Evolutionary conservation across 768 basidiomycete genomes (phyloP), one percentile per base, ranked within the genome.

Genomic region (Baorangia bicolor): DNA sequence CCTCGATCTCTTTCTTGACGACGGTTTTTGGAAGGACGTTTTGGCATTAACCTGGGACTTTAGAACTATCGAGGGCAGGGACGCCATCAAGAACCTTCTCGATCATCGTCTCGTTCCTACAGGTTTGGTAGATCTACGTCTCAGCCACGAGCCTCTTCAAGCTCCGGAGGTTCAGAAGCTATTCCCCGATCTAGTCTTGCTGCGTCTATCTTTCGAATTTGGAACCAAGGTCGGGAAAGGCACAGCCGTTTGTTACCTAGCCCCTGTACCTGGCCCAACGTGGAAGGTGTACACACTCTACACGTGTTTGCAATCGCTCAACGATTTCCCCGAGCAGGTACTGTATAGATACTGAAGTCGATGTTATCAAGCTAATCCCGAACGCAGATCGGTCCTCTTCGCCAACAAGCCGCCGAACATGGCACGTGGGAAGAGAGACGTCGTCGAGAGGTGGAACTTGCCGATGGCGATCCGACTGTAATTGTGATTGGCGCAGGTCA

Each of bases 401-500:
- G 86, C 33, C 67, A 76, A 55, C 60, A 53, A 1, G 56, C 73
- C 18, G 73, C 79, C 0, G 75, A 80, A 57, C 81, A 84, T 62
- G 81, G 81, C 7, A 75, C 77, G 52, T 89, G 86, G 87, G 74
- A 75, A 41, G 74, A 74, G 30, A 69, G 74, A 28, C 74, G 84
- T 31, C 68, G 69, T 38, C 64, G 64, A 31, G 77, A 81, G 53
- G 50, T 63, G 10, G 77, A 78, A 30, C 85, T 85, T 59, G 70
- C 68, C 31, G 77, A 77, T n/a, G 64, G 60, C 8, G 76, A 79
- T 35, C 86, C 86, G 0, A 77, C 76, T 2, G 88, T 87, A 11
- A 66, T 90, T 28, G 73, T 89, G 23, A 71, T 88, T 20, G 85
- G 86, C 12, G 86, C 78, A 0, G 87, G 86, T 0, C 89, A 90